Evolutionary conservation across 371 early-diverging fungal genomes (phyloP), one percentile per base, ranked within the genome.

Genomic region (Apophysomyces sp.): DNA sequence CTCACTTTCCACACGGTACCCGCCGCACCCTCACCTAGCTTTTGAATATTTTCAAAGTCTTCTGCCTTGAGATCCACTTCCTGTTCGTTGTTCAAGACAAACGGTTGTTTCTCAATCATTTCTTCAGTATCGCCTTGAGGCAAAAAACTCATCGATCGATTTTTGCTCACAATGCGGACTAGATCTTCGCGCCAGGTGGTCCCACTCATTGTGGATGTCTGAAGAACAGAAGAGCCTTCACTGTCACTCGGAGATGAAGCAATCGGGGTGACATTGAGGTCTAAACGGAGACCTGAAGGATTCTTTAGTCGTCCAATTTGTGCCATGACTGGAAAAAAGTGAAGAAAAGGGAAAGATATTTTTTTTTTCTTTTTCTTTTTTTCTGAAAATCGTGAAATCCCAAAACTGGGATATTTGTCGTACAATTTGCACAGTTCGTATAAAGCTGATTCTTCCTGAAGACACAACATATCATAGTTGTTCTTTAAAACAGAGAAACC

Each of bases 11-110:
- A 85, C 11, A 98, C 98, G 2, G 94, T 92, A 4, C 98, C 98
- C 32, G 94, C 95, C 39, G 92, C 89, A 12, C 98, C 98, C 55
- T 93, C 91, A 44, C 98, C 98, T 31, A 98, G 83, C 61, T 92
- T 92, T 18, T 74, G 65, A 57, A 89, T 62, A 7, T 84, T 74
- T 58, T 82, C 76, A 53, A 92, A 74, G 65, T 92, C 88, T 18
- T 74, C 80, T n/a, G 82, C 67, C 29, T 74, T 80, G 18, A 84
- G 53, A 30, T 78, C 74, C 18, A 57, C 63, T 27, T 69, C 60
- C 5, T 53, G 53, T n/a, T 62, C 55, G 53, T 70, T 55, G n/a
- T 63, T 59, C 26, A 63, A 30, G 31, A 13, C 34, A 37, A 28
- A 26, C 8, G 31, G 52, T 15, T 27, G 34, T 15, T 13, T 62